A percentile compares a stretch with the other conserved stretches of the same genome.
Evolutionary conservation across 306 rosid species (phyloP).

Genomic region (Dryas alaskensis): DNA sequence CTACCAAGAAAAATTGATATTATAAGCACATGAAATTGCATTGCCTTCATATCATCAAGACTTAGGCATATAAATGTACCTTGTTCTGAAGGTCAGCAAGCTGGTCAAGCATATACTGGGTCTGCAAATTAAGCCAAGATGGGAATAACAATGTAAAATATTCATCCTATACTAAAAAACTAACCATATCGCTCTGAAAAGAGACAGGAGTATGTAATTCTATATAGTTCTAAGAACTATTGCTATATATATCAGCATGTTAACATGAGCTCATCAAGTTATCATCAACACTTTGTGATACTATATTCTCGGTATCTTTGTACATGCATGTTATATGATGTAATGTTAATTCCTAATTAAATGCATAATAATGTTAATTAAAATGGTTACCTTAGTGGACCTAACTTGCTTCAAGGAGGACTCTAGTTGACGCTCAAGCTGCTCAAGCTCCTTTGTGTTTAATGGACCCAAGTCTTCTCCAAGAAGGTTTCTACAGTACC

Average conservation of each 20-base stretch:
- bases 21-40: slow-evolving; percentile 1
- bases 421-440: slow-evolving; percentile 92
- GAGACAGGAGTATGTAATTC: not conserved
- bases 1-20: no score
- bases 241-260: not conserved
- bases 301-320: no score
- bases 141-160: no score
- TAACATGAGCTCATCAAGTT: no score
- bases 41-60: not conserved
- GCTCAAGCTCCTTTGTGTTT: slow-evolving; percentile 86
- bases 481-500: slow-evolving; percentile 65
- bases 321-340: no score
- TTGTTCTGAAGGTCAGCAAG: slow-evolving; percentile 83
- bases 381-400: slow-evolving; percentile 65
- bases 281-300: no score
- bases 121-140: slow-evolving; percentile 50
- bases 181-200: no score
- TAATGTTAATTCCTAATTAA: not conserved
- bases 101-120: slow-evolving; percentile 95
- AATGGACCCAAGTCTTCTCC: slow-evolving; percentile 94
- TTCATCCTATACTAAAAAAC: no score
- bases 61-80: slow-evolving; percentile 38
- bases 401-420: slow-evolving; percentile 83
- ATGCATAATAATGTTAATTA: not conserved
- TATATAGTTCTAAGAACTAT: not conserved